Base-by-base conservation (phyloP, 1,284 basidiomycete genomes). In the Irpex lacteus region DNA sequence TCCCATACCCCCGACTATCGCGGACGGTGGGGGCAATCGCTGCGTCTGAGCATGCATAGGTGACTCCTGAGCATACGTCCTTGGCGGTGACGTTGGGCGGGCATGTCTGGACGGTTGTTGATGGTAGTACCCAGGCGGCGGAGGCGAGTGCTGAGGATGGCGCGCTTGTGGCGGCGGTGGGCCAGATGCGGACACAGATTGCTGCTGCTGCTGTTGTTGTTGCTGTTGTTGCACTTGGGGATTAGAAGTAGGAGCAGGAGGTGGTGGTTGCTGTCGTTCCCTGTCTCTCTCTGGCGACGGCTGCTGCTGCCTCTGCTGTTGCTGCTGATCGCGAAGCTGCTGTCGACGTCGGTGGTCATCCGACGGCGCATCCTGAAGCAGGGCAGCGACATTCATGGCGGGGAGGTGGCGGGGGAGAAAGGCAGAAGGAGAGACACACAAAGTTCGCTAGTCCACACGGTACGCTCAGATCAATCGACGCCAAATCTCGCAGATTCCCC, bases 351-450 rank as follows among this genome's bases (percentile, higher is more conserved):
- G 60, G 62, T 68, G 73, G 68, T 76, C 74, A 66, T 82, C 87
- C 0, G 88, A 88, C 53, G 89, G 89, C 0, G 88, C 85, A 74
- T 88, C 87, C 70, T 89, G 87, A 38, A 91, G 78, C 63, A 91
- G 83, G 68, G 81, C 84, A 52, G 86, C 85, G 69, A 91, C 86
- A 77, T 91, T 89, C 90, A 91, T 91, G 72, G 71, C 65, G 69
- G 70, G 58, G 59, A 66, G 69, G 71, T 66, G 69, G 70, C 59
- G 59, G 67, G 69, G 61, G 59, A 69, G 68, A 69, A 67, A 68
- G 67, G 65, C 26, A 67, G 69, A 61, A 60, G 68, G 67, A 69
- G 67, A 68, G 67, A 66, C 63, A 63, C 68, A 66, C 19, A 67
- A 68, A 70, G 67, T 66, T 67, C 70, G 67, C 68, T 64, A 68